These are phyloP conservation scores for Trypanosoma lewisi DNA, from an alignment of 208 protist species.

Conservation along the genomic window DNA sequence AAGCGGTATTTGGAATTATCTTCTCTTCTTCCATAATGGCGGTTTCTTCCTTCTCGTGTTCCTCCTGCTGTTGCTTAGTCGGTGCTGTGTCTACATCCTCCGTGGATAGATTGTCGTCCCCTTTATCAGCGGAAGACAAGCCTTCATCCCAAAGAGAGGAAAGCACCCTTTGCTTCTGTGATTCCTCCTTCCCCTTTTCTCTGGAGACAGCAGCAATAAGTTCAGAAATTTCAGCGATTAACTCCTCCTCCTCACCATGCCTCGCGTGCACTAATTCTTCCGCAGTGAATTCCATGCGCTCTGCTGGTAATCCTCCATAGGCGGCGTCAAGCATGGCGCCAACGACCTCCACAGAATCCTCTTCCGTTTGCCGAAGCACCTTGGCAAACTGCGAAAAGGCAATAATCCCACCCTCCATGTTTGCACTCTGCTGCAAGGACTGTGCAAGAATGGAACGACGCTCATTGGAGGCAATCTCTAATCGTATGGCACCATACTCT, in stretches of 20 bases:
- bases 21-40: too few relatives aligned
- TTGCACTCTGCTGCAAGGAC: constrained; percentile 41
- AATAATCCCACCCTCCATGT: constrained; percentile 13
- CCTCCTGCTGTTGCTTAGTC: too few relatives aligned
- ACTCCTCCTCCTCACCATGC: constrained; percentile 23
- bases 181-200: too few relatives aligned
- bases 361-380: constrained; percentile 19
- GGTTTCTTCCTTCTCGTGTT: too few relatives aligned
- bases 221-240: constrained; percentile 21
- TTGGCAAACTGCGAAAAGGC: constrained; percentile 25
- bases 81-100: too few relatives aligned
- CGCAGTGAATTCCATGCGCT: neutral
- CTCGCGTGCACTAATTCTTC: constrained; percentile 18
- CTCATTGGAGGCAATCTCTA: constrained; percentile 39
- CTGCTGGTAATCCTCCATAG: neutral
- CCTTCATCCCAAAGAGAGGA: too few relatives aligned
- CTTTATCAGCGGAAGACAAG: too few relatives aligned
- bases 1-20: too few relatives aligned
- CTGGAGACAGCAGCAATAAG: neutral
- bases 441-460: constrained; percentile 38
- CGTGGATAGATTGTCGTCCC: too few relatives aligned
- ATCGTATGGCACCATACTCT: constrained; percentile 10
- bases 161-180: neutral
- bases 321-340: constrained; percentile 2
- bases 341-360: constrained; percentile 20